A percentile compares a stretch with the other conserved stretches of the same genome.
phyloP scores from a whole-genome alignment of 805 yeast genomes.

The Alloascoidea hylecoeti region DNA sequence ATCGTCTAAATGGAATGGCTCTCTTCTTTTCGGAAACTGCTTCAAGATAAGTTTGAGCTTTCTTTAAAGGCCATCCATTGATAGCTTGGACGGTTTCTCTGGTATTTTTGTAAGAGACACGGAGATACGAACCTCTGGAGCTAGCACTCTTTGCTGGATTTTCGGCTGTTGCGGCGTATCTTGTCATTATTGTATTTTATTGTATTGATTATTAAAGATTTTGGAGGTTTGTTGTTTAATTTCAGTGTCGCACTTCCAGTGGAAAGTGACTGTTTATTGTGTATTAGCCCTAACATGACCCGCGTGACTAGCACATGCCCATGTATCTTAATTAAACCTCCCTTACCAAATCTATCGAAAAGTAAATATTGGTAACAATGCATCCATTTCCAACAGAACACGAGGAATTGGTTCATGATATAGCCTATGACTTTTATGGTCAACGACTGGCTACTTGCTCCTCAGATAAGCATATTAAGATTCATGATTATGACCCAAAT shows the following conservation, averaged over 20 bases:
- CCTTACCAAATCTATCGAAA: no score
- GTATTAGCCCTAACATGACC: no score
- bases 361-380: no score
- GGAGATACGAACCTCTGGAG: constrained; percentile 98
- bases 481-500: constrained; percentile 59
- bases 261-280: no score
- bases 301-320: no score
- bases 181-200: constrained; percentile 85
- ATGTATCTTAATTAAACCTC: no score
- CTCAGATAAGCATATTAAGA: constrained; percentile 86
- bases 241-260: no score
- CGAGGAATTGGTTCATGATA: constrained; percentile 84
- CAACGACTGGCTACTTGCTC: constrained; percentile 87
- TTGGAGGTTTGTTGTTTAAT: no score
- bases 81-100: constrained; percentile 98
- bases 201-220: no score
- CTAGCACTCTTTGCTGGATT: constrained; percentile 99
- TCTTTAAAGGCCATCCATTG: constrained; percentile 94
- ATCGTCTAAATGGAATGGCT: constrained; percentile 99
- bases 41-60: constrained; percentile 89
- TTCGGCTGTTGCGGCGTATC: constrained; percentile 98
- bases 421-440: constrained; percentile 88
- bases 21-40: constrained; percentile 97
- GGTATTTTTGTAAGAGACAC: constrained; percentile 99
- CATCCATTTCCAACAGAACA: constrained; percentile 83